A percentile compares a stretch with the other conserved stretches of the same genome.
Evolutionary conservation across 441 rosid genomes (phyloP).

Genomic region (Populus hybrid): DNA sequence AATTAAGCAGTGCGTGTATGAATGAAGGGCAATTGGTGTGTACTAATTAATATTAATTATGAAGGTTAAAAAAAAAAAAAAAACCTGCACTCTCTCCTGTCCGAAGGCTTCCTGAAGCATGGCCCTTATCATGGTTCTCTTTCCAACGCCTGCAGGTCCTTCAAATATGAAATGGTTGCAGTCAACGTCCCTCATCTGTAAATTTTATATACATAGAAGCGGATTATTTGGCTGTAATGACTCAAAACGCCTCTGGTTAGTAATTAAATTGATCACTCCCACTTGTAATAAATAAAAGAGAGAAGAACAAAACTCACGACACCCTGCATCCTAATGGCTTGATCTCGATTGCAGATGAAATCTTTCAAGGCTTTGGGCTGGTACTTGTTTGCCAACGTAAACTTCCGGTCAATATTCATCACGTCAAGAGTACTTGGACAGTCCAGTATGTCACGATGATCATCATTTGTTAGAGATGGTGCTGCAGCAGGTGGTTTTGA

Average conservation of each 20-base stretch:
- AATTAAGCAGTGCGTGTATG: background rate
- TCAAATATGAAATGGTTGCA: constrained; percentile 51
- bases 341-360: constrained; percentile 46
- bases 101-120: constrained; percentile 51
- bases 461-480: background rate
- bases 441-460: constrained; percentile 5
- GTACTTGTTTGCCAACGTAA: constrained; percentile 38
- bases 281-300: background rate
- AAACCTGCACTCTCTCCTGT: constrained; percentile 40
- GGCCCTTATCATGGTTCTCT: constrained; percentile 61
- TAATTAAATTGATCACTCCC: background rate
- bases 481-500: background rate
- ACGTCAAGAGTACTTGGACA: background rate
- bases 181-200: constrained; percentile 28
- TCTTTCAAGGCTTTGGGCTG: constrained; percentile 37
- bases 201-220: background rate
- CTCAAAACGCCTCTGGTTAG: no score
- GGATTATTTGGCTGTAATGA: background rate
- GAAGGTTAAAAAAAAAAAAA: background rate
- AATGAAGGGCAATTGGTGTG: background rate
- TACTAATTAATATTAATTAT: background rate
- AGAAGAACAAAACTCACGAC: background rate
- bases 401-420: constrained; percentile 6
- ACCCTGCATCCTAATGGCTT: constrained; percentile 30
- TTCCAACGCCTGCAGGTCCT: constrained; percentile 64